phyloP scores from a whole-genome alignment of 441 rosid species.

The Raphanus hybrid region DNA sequence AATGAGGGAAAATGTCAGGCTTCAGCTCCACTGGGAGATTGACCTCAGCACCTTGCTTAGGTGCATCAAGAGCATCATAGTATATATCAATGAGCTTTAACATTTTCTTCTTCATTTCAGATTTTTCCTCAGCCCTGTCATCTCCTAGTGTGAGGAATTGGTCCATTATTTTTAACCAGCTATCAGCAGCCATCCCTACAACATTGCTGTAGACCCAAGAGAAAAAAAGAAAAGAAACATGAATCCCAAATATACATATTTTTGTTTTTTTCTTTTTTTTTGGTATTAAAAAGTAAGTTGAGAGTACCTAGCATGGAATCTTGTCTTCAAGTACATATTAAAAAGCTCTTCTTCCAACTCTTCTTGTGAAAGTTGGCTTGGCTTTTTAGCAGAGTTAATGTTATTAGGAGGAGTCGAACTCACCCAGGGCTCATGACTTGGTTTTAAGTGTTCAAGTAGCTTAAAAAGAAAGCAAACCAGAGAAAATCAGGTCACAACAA shows the following conservation, averaged over 20 bases:
- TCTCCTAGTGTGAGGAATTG: slow-evolving; percentile 54
- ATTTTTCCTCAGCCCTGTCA: slow-evolving; percentile 49
- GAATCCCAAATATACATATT: slow-evolving; percentile 12
- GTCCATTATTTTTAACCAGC: slow-evolving; percentile 82
- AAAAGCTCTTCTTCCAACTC: slow-evolving; percentile 74
- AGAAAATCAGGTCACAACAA: slow-evolving; percentile 14
- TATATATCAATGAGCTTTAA: slow-evolving; percentile 55
- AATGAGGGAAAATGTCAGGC: slow-evolving; percentile 59
- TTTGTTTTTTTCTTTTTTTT: neutral
- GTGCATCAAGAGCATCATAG: slow-evolving; percentile 87
- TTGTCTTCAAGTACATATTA: slow-evolving; percentile 52
- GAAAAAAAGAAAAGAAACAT: slow-evolving; percentile 4
- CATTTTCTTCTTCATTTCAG: slow-evolving; percentile 44
- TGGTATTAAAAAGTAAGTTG: neutral
- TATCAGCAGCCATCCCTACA: slow-evolving; percentile 61
- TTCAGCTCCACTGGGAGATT: slow-evolving; percentile 52
- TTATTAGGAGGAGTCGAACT: slow-evolving; percentile 42
- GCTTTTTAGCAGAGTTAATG: slow-evolving; percentile 33
- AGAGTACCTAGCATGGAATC: slow-evolving; percentile 67
- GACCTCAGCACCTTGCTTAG: slow-evolving; percentile 64
- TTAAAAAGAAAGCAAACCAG: slow-evolving; percentile 33
- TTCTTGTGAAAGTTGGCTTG: slow-evolving; percentile 49
- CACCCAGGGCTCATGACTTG: slow-evolving; percentile 59
- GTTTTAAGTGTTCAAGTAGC: slow-evolving; percentile 63
- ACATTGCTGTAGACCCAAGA: slow-evolving; percentile 52